Percentiles rank a stretch among this genome's conserved stretches.
phyloP scores from a whole-genome alignment of 805 yeast genomes.

The Wickerhamiella kurtzmanii region DNA sequence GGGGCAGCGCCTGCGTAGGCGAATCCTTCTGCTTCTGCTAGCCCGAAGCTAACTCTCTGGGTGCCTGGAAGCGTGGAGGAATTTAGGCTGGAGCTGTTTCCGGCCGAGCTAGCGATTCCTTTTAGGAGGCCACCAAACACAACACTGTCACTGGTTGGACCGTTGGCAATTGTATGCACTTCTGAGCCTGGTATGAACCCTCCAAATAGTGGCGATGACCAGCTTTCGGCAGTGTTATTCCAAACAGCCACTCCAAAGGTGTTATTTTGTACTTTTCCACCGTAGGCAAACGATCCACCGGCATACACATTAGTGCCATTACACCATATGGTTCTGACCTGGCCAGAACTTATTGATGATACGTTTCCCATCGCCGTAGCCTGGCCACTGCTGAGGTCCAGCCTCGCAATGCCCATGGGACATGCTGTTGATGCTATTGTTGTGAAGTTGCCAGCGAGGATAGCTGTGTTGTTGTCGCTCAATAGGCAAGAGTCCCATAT shows the following conservation, averaged over 20 bases:
- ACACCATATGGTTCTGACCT: conserved; percentile 33
- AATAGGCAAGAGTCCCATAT: conserved; percentile 13
- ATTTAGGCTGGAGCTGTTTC: not conserved
- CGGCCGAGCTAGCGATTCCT: conserved; percentile 36
- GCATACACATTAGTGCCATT: conserved; percentile 47
- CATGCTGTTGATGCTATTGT: conserved; percentile 3
- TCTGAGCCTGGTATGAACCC: conserved; percentile 56
- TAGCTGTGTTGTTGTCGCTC: conserved; percentile 9
- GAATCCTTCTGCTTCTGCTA: conserved; percentile 13
- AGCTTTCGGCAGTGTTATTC: conserved; percentile 32
- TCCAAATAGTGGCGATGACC: conserved; percentile 47
- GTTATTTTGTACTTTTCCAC: conserved; percentile 19
- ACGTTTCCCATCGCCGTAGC: conserved; percentile 7
- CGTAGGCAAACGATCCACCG: conserved; percentile 63
- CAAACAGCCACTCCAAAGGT: conserved; percentile 53
- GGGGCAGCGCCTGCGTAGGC: conserved; percentile 1
- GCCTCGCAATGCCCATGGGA: conserved; percentile 9
- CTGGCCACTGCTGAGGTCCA: conserved; percentile 9
- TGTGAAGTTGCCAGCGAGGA: conserved; percentile 17
- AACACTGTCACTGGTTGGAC: conserved; percentile 32
- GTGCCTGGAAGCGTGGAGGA: conserved; percentile 9
- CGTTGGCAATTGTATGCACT: conserved; percentile 44
- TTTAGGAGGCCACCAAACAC: conserved; percentile 70
- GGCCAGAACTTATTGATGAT: conserved; percentile 3
- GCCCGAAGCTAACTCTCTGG: conserved; percentile 11